Conservation (phyloP, 306 rosid genomes). For the Castanopsis chinensis region DNA sequence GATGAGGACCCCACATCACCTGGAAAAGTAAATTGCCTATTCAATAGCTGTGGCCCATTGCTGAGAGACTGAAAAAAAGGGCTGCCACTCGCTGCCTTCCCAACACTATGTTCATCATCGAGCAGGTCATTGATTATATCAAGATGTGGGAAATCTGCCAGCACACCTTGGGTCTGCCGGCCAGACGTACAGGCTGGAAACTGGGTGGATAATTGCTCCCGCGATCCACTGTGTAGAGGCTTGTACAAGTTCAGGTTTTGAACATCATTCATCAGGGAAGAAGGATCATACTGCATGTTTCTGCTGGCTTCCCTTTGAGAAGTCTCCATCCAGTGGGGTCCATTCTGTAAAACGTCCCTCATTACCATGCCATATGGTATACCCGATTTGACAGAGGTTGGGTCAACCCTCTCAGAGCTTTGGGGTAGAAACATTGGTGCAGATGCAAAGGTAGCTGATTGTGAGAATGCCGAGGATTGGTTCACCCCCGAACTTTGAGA, state of each 20-base stretch:
- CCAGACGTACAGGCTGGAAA: slow-evolving; percentile 63
- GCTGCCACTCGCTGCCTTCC: slow-evolving; percentile 31
- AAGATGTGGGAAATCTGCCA: slow-evolving; percentile 87
- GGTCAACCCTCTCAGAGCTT: slow-evolving; percentile 63
- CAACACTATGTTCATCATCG: slow-evolving; percentile 68
- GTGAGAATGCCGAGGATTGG: slow-evolving; percentile 55
- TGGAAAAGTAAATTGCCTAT: slow-evolving; percentile 75
- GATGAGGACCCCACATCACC: slow-evolving; percentile 66
- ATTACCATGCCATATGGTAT: slow-evolving; percentile 50
- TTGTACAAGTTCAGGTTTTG: slow-evolving; percentile 60
- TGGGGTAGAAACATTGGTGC: slow-evolving; percentile 57
- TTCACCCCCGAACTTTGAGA: slow-evolving; percentile 50
- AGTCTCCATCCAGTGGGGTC: slow-evolving; percentile 66
- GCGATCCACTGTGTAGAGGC: slow-evolving; percentile 47
- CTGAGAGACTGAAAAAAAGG: slow-evolving; percentile 39
- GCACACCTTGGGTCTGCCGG: slow-evolving; percentile 63
- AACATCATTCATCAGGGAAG: slow-evolving; percentile 46
- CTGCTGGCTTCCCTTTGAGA: slow-evolving; percentile 57
- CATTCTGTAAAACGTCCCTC: slow-evolving; percentile 58
- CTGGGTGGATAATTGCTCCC: slow-evolving; percentile 44
- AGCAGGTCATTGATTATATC: slow-evolving; percentile 96
- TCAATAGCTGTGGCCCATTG: slow-evolving; percentile 52
- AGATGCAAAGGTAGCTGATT: slow-evolving; percentile 61
- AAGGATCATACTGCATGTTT: slow-evolving; percentile 47
- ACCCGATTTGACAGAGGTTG: slow-evolving; percentile 44